Conservation (phyloP, 2,329 filamentous ascomycete species). For the Helicocarpus griseus region DNA sequence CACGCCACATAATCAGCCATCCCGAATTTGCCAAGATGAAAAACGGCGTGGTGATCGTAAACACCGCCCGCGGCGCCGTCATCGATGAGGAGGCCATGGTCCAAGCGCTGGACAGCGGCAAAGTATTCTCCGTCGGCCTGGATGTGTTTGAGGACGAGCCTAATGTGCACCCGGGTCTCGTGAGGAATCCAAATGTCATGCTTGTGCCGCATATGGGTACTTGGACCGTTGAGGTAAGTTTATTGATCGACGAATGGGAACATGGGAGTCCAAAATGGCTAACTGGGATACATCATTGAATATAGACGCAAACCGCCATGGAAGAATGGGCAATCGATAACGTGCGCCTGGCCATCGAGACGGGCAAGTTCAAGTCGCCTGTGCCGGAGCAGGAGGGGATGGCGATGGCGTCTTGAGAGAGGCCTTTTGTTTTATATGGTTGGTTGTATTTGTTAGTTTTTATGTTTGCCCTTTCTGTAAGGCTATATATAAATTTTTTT, state of each 20-base stretch:
- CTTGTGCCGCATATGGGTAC: slow-evolving; percentile 82
- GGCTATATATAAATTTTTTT: no score
- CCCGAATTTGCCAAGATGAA: slow-evolving; percentile 70
- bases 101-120: slow-evolving; percentile 57
- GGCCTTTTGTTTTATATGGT: background rate
- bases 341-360: slow-evolving; percentile 52
- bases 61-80: slow-evolving; percentile 73
- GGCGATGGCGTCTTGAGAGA: slow-evolving; percentile 4
- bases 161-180: slow-evolving; percentile 59
- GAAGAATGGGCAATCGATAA: slow-evolving; percentile 68
- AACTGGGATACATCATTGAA: background rate
- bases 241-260: no score
- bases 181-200: slow-evolving; percentile 61
- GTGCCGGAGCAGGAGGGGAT: slow-evolving; percentile 59
- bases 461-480: no score
- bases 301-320: slow-evolving; percentile 49
- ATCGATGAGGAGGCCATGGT: slow-evolving; percentile 76
- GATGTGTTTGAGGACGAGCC: slow-evolving; percentile 82
- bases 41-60: slow-evolving; percentile 63
- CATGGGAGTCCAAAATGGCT: background rate
- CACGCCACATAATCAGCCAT: slow-evolving; percentile 64
- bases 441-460: no score
- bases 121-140: slow-evolving; percentile 61
- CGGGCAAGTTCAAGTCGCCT: slow-evolving; percentile 54
- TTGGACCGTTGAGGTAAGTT: slow-evolving; percentile 55